Conservation (phyloP, 139 green algal genomes). For the Marvania coccoides region DNA sequence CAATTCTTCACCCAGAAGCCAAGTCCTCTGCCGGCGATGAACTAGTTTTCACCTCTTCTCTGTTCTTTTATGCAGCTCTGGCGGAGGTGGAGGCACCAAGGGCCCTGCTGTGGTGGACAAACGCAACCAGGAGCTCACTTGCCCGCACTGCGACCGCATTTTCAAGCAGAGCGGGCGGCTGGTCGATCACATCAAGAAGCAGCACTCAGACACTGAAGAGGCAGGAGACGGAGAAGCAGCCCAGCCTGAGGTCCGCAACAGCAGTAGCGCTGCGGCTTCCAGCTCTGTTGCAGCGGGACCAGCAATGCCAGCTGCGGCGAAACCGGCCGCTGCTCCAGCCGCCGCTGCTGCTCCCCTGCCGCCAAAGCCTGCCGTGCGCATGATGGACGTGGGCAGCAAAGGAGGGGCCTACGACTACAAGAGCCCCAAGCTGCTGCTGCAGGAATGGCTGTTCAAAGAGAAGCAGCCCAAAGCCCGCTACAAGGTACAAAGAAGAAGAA, state of each 20-base stretch:
- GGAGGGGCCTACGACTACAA: constrained; percentile 68
- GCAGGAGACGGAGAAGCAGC: not conserved
- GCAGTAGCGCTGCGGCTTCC: not conserved
- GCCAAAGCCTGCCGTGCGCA: not conserved
- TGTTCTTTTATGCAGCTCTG: constrained; percentile 47
- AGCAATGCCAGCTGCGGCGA: not conserved
- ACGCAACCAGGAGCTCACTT: constrained; percentile 66
- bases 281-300: not conserved
- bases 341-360: not conserved
- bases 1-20: not conserved
- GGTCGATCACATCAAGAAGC: constrained; percentile 63
- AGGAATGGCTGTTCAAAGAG: constrained; percentile 57
- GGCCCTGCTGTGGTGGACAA: constrained; percentile 80
- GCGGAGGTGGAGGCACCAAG: constrained; percentile 65
- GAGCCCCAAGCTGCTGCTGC: constrained; percentile 69
- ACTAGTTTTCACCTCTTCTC: not conserved
- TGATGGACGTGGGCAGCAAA: constrained; percentile 62
- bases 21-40: not conserved
- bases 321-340: not conserved
- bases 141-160: constrained; percentile 76
- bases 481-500: constrained; percentile 20
- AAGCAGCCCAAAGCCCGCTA: constrained; percentile 56
- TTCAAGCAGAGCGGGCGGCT: constrained; percentile 66
- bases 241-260: not conserved
- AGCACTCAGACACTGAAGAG: constrained; percentile 47